These are phyloP conservation scores for Discostella stelligeroides DNA, from an alignment of 108 stramenopile genomes.

Conservation along the genomic window DNA sequence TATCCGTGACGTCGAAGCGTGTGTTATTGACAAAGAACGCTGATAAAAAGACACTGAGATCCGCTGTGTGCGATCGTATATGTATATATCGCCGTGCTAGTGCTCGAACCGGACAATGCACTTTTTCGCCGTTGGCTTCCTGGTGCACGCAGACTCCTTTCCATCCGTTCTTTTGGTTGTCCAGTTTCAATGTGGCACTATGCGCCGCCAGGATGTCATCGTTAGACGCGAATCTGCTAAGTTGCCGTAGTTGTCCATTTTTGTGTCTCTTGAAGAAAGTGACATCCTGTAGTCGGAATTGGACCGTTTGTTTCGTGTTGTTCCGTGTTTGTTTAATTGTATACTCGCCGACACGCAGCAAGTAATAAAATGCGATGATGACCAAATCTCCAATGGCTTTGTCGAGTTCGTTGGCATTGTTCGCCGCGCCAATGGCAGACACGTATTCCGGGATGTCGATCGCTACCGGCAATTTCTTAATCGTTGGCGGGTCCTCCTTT, in stretches of 20 bases:
- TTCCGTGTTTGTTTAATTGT: neutral
- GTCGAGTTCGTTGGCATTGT: neutral
- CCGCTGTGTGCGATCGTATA: too few relatives aligned
- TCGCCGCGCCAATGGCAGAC: neutral
- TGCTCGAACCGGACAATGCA: too few relatives aligned
- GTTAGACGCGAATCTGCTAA: too few relatives aligned
- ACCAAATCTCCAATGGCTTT: slow-evolving; percentile 2
- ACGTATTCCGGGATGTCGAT: neutral
- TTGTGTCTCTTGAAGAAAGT: neutral
- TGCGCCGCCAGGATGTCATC: too few relatives aligned
- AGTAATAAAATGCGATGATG: slow-evolving; percentile 14
- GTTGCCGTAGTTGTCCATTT: neutral
- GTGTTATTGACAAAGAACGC: too few relatives aligned
- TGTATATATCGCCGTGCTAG: too few relatives aligned
- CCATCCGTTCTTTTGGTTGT: too few relatives aligned
- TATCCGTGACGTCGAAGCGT: too few relatives aligned
- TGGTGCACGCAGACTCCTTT: too few relatives aligned
- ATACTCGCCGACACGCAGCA: neutral
- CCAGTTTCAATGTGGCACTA: too few relatives aligned
- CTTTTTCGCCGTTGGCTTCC: too few relatives aligned
- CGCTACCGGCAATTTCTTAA: slow-evolving; percentile 2
- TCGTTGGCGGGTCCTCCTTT: neutral
- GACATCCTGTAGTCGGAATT: neutral
- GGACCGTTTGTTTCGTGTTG: neutral
- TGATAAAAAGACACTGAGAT: too few relatives aligned